phyloP scores from a whole-genome alignment of 2,329 filamentous ascomycete genomes.

The Sclerotinia spermophila region DNA sequence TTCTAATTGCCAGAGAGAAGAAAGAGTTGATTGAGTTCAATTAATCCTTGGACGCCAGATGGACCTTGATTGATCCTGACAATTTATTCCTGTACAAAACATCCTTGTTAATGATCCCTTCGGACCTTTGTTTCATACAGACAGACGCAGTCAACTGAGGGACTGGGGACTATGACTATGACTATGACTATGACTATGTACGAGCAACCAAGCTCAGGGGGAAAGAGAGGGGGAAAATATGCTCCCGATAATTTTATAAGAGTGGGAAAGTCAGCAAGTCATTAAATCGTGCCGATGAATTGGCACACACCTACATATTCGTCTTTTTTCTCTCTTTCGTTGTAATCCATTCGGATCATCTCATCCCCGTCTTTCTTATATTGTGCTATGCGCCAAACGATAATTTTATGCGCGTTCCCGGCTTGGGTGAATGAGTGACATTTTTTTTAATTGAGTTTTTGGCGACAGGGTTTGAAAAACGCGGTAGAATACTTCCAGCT shows the following conservation, averaged over 20 bases:
- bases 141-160: conserved; percentile 26
- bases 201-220: conserved; percentile 9
- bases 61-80: conserved; percentile 15
- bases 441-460: background rate
- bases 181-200: no score
- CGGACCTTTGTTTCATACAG: conserved; percentile 35
- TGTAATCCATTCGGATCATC: conserved; percentile 25
- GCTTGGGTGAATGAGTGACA: background rate
- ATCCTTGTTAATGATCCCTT: conserved; percentile 29
- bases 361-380: conserved; percentile 4
- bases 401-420: conserved; percentile 10
- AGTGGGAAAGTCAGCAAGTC: conserved; percentile 23
- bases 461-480: background rate
- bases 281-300: conserved; percentile 10
- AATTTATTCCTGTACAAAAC: conserved; percentile 22
- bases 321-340: conserved; percentile 20
- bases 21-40: conserved; percentile 7
- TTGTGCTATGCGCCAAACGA: conserved; percentile 1
- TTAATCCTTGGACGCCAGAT: background rate
- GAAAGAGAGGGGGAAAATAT: conserved; percentile 1
- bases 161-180: background rate
- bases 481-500: conserved; percentile 10
- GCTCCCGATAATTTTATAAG: conserved; percentile 18
- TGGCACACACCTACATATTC: conserved; percentile 16
- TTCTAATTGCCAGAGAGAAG: background rate